Conservation (phyloP, 2,329 filamentous ascomycete genomes). For the Microsporum canis region DNA sequence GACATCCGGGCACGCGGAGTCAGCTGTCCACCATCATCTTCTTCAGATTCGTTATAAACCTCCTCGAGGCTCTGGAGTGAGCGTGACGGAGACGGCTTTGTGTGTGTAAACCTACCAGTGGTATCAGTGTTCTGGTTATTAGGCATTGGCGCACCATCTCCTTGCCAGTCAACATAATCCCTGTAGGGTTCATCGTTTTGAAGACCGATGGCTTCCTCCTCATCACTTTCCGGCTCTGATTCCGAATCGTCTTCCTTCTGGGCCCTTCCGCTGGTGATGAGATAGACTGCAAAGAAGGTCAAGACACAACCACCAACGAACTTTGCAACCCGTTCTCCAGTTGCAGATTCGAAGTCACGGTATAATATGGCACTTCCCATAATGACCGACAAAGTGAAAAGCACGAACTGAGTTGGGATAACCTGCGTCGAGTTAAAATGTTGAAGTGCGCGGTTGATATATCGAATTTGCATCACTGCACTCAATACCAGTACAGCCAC, state of each 20-base stretch:
- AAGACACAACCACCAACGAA: conserved; percentile 84
- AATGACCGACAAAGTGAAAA: conserved; percentile 93
- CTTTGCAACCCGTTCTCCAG: conserved; percentile 59
- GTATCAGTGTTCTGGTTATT: background rate
- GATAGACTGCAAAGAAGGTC: conserved; percentile 93
- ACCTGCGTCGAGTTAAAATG: conserved; percentile 95
- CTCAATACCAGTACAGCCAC: conserved; percentile 67
- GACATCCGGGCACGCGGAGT: conserved; percentile 27
- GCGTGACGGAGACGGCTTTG: conserved; percentile 21
- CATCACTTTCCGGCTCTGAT: conserved; percentile 52
- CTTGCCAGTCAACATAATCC: conserved; percentile 22
- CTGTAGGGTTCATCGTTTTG: conserved; percentile 29
- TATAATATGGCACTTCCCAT: conserved; percentile 87
- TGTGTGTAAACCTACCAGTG: background rate
- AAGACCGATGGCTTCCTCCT: conserved; percentile 44
- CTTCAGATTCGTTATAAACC: conserved; percentile 12
- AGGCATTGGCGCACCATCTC: background rate
- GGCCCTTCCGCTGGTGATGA: conserved; percentile 78
- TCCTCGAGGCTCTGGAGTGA: conserved; percentile 26
- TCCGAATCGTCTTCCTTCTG: conserved; percentile 47
- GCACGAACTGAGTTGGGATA: conserved; percentile 93
- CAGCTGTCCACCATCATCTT: conserved; percentile 25
- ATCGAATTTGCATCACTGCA: conserved; percentile 93
- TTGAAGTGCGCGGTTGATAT: conserved; percentile 81
- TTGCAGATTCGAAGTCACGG: conserved; percentile 82